These are phyloP conservation scores for Candida palmyrensis DNA, from an alignment of 805 yeast species.

Conservation along the genomic window DNA sequence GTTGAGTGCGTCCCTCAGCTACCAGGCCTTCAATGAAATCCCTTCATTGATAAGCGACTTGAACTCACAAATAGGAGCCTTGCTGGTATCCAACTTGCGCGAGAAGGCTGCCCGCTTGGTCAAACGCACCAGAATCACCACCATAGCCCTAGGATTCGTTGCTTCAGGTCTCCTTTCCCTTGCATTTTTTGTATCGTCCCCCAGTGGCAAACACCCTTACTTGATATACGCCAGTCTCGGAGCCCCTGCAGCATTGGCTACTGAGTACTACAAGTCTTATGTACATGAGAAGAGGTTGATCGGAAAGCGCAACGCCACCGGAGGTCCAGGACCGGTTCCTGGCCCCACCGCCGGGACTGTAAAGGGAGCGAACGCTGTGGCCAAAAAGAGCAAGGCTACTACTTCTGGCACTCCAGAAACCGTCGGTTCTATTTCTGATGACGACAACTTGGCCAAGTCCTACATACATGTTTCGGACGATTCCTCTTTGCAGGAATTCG, in stretches of 20 bases:
- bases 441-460: constrained; percentile 31
- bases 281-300: not conserved
- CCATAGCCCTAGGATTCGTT: constrained; percentile 38
- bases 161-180: constrained; percentile 47
- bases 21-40: constrained; percentile 30
- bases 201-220: constrained; percentile 63
- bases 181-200: constrained; percentile 55
- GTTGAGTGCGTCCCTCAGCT: constrained; percentile 47
- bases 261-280: constrained; percentile 3
- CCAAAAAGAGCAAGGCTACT: not conserved
- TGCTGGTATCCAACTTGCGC: constrained; percentile 12
- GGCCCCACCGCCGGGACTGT: not conserved
- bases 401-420: constrained; percentile 3
- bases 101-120: constrained; percentile 10
- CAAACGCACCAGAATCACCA: constrained; percentile 16
- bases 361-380: constrained; percentile 1
- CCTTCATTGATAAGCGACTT: constrained; percentile 24
- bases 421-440: constrained; percentile 9
- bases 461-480: constrained; percentile 39
- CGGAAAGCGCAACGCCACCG: not conserved
- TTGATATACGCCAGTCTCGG: constrained; percentile 59
- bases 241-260: constrained; percentile 39
- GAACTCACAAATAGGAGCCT: constrained; percentile 14
- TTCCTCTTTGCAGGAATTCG: constrained; percentile 5
- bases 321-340: constrained; percentile 1